Base-by-base conservation (phyloP, 202 grass and related monocot species). In the Miscanthus sacchariflorus region DNA sequence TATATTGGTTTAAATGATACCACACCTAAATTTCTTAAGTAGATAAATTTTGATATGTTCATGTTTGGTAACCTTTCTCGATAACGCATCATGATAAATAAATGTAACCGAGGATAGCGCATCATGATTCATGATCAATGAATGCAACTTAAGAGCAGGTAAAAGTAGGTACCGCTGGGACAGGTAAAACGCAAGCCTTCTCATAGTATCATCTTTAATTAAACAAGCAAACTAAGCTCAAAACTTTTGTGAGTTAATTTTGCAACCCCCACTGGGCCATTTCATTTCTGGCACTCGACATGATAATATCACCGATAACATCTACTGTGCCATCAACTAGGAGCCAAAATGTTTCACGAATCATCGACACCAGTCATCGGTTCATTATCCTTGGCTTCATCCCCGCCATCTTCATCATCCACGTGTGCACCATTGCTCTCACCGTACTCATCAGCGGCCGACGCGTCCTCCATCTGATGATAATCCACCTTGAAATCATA, bases 401-500 rank as follows among this genome's bases (percentile, higher is more conserved):
- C 88, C 46, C 28, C 82, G 7, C 35, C 80, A 40, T 83, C 86
- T 12, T 82, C 68, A n/a, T 68, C 71, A 21, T 88, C 87, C 0
- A 19, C 19, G 0, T 5, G 48, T 18, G 58, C 69, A 83, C 93
- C 87, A 39, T 69, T 89, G 33, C 7, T 70, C 24, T 61, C 71
- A 9, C 27, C 46, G 1, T 81, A 80, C 9, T 81, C 72, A 6
- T 78, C 78, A 28, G 90, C 72, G 0, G 68, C 17, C 0, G n/a
- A 43, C 2, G 54, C 75, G 33, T 96, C 91, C 86, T 61, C 92
- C 93, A 93, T 96, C 18, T 72, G 85, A 68, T 72, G 85, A 68
- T 95, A 99, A 91, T 99, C 97, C 12, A 99, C 93, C 83, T 93
- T 99, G 76, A 99, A 99, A 83, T 97, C 91, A 40, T 97, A 97